phyloP scores from a whole-genome alignment of 331 rosid species.

The Cydonia oblonga region DNA sequence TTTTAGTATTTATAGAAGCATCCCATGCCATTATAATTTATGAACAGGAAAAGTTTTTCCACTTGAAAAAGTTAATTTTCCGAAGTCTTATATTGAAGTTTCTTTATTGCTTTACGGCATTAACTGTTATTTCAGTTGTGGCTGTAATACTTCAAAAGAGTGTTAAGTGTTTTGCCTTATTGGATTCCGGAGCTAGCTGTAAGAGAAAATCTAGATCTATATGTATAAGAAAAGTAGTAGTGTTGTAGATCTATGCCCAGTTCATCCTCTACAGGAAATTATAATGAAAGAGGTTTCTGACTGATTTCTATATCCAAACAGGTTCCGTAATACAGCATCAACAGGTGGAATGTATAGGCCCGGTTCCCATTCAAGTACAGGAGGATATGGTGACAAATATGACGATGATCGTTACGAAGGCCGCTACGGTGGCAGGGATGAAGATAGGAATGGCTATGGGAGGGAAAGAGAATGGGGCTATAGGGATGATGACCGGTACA shows the following conservation, averaged over 20 bases:
- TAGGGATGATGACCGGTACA: slow-evolving; percentile 47
- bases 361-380: slow-evolving; percentile 36
- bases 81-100: neutral
- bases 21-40: neutral
- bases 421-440: slow-evolving; percentile 47
- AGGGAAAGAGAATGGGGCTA: slow-evolving; percentile 60
- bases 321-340: slow-evolving; percentile 58
- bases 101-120: neutral
- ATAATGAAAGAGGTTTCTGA: slow-evolving; percentile 9
- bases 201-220: neutral
- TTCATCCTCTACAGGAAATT: neutral
- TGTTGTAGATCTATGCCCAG: neutral
- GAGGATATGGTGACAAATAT: slow-evolving; percentile 48
- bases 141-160: neutral
- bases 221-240: neutral
- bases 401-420: slow-evolving; percentile 59
- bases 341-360: slow-evolving; percentile 70
- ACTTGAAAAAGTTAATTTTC: neutral
- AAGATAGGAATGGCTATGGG: slow-evolving; percentile 53
- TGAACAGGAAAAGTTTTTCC: neutral
- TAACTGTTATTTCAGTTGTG: neutral
- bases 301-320: slow-evolving; percentile 23
- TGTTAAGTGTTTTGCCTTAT: neutral
- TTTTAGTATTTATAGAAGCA: neutral
- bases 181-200: neutral